These are phyloP conservation scores for Allium fistulosum DNA, from an alignment of 106 monocot species.

Conservation along the genomic window DNA sequence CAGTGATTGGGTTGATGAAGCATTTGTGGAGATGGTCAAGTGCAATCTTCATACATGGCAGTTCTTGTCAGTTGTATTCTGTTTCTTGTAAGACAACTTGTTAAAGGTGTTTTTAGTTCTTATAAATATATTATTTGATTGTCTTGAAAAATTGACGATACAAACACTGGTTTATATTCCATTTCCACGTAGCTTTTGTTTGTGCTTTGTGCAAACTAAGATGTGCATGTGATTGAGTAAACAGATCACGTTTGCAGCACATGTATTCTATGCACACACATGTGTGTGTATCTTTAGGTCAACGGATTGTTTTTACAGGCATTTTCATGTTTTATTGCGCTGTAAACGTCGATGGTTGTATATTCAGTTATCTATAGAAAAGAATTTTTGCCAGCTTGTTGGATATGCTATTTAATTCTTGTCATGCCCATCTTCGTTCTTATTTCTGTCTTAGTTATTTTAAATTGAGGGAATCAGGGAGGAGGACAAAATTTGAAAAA, in stretches of 20 bases:
- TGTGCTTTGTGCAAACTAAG: not conserved
- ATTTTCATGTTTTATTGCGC: too few relatives aligned
- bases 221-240: not conserved
- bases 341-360: too few relatives aligned
- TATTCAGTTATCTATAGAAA: too few relatives aligned
- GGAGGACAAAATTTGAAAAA: too few relatives aligned
- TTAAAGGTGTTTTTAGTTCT: conserved; percentile 52
- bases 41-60: conserved; percentile 36
- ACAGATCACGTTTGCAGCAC: not conserved
- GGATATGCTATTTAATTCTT: too few relatives aligned
- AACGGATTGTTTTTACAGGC: not conserved
- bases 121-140: conserved; percentile 51
- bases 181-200: not conserved
- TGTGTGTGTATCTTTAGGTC: not conserved
- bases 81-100: conserved; percentile 98
- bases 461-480: too few relatives aligned
- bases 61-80: conserved; percentile 61
- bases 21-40: conserved; percentile 36
- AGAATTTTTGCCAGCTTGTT: too few relatives aligned
- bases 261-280: not conserved
- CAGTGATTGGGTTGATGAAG: conserved; percentile 29
- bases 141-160: conserved; percentile 12
- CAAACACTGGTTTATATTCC: not conserved
- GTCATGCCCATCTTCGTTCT: too few relatives aligned
- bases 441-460: too few relatives aligned